Conservation (phyloP, 768 basidiomycete species). For the Xerocomus potaroensis region DNA sequence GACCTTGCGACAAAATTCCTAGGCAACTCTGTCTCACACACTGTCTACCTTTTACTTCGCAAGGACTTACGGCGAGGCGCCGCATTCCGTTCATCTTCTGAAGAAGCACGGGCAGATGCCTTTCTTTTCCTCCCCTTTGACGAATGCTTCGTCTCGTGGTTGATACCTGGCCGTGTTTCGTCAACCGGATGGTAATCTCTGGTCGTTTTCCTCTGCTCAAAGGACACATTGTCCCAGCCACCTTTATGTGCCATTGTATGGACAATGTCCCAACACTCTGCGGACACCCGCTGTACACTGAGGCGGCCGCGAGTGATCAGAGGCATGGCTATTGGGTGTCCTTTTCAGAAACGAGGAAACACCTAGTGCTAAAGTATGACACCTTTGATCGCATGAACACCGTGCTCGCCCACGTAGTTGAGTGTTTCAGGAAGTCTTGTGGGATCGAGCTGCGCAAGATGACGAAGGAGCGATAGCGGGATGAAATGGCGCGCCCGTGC, state of each 20-base stretch:
- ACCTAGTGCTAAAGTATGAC: too few relatives aligned
- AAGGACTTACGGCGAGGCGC: constrained; percentile 19
- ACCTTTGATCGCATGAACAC: constrained; percentile 64
- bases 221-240: constrained; percentile 64
- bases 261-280: constrained; percentile 62
- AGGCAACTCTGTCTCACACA: too few relatives aligned
- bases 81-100: constrained; percentile 3
- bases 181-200: neutral
- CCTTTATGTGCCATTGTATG: constrained; percentile 60
- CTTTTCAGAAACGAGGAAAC: constrained; percentile 7
- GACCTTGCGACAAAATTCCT: too few relatives aligned
- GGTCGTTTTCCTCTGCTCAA: constrained; percentile 35
- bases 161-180: neutral
- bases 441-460: constrained; percentile 44
- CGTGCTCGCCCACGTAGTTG: constrained; percentile 63
- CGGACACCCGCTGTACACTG: constrained; percentile 79
- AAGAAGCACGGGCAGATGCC: neutral
- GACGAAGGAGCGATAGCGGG: constrained; percentile 68
- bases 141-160: neutral
- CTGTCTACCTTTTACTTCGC: constrained; percentile 16
- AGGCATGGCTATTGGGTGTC: constrained; percentile 56
- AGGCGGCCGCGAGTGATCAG: constrained; percentile 77
- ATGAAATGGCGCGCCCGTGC: constrained; percentile 68
- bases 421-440: constrained; percentile 47
- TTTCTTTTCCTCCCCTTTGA: constrained; percentile 24